Evolutionary conservation across 805 yeast genomes (phyloP).

Genomic region (Yamadazyma phyllophila): DNA sequence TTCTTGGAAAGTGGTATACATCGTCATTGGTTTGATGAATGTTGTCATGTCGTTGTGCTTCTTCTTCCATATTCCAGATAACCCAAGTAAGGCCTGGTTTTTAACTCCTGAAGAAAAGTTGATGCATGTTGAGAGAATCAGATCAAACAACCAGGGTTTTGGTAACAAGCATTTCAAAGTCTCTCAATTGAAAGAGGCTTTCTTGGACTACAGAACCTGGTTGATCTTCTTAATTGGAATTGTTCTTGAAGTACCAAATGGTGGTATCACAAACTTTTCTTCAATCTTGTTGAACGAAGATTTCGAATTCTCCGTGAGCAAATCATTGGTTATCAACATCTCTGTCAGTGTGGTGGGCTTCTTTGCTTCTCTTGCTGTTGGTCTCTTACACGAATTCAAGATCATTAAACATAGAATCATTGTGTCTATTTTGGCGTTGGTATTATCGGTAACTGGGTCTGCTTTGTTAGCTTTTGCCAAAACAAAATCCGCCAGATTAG

Average conservation of each 20-base stretch:
- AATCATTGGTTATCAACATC: conserved; percentile 43
- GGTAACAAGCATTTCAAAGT: conserved; percentile 37
- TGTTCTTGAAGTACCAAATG: conserved; percentile 30
- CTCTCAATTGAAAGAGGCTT: conserved; percentile 34
- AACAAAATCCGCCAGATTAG: conserved; percentile 24
- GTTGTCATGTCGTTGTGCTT: conserved; percentile 47
- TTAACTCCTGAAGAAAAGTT: conserved; percentile 30
- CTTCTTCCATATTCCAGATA: conserved; percentile 41
- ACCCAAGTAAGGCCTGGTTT: conserved; percentile 35
- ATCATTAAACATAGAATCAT: conserved; percentile 25
- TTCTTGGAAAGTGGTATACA: conserved; percentile 61
- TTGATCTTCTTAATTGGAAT: conserved; percentile 25
- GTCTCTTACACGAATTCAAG: conserved; percentile 25
- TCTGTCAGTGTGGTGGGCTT: conserved; percentile 48
- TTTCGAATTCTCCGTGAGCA: conserved; percentile 23
- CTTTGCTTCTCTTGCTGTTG: conserved; percentile 31
- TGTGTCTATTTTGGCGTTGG: conserved; percentile 21
- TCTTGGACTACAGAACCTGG: conserved; percentile 35
- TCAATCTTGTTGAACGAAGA: conserved; percentile 25
- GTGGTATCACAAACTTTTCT: conserved; percentile 35
- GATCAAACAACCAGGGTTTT: conserved; percentile 38
- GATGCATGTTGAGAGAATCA: conserved; percentile 31
- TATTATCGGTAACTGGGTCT: conserved; percentile 10
- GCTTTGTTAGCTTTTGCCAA: conserved; percentile 44
- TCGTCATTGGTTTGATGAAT: conserved; percentile 59